phyloP scores from a whole-genome alignment of 139 green algal species.

The Chlorella sp. region DNA sequence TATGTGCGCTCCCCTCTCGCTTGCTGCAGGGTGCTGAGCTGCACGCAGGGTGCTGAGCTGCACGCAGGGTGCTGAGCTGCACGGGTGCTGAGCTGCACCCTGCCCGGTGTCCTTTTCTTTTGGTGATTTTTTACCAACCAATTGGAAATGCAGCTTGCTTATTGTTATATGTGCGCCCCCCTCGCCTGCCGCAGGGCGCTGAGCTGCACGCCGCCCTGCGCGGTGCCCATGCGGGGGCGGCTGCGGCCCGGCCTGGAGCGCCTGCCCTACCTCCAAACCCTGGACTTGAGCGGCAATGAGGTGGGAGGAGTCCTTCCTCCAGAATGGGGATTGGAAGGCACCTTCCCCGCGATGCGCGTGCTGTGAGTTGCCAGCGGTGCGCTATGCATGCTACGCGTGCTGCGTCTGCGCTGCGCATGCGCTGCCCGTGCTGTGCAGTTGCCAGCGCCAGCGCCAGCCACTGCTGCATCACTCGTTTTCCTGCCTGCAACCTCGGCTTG shows the following conservation, averaged over 20 bases:
- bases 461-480: too few relatives aligned
- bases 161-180: not conserved
- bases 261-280: conserved; percentile 1
- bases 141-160: too few relatives aligned
- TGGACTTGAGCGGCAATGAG: conserved; percentile 5
- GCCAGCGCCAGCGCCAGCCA: too few relatives aligned
- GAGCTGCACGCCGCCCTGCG: not conserved
- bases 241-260: conserved; percentile 11
- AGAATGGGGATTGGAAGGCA: not conserved
- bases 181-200: not conserved
- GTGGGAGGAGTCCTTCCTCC: not conserved
- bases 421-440: too few relatives aligned
- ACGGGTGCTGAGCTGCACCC: not conserved
- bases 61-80: not conserved
- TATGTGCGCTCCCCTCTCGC: not conserved
- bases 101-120: too few relatives aligned
- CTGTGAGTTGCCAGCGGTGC: not conserved
- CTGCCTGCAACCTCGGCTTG: too few relatives aligned
- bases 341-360: not conserved
- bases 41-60: not conserved
- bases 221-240: not conserved
- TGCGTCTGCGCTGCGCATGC: too few relatives aligned
- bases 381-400: too few relatives aligned
- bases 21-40: conserved; percentile 3
- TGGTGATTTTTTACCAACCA: too few relatives aligned